Percentiles rank a stretch among this genome's conserved stretches.
Conservation (phyloP, 352 stramenopile species). For the Pythium graminicola region DNA sequence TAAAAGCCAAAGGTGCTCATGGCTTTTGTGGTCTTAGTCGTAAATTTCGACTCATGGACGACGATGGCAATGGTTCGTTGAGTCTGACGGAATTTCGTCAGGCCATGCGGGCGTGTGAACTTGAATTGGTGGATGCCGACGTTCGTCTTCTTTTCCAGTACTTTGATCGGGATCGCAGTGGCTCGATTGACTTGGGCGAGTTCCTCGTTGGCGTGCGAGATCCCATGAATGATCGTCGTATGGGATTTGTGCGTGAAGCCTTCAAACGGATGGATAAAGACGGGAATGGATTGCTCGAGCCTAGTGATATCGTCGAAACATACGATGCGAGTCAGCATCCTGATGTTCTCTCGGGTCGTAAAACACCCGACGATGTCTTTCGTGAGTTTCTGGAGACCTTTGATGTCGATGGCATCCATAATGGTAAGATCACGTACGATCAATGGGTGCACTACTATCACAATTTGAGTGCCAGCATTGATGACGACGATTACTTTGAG, state of each 20-base stretch:
- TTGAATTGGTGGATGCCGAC: conserved; percentile 35
- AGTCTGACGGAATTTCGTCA: conserved; percentile 73
- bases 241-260: conserved; percentile 62
- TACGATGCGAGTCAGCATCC: conserved; percentile 85
- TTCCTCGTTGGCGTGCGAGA: conserved; percentile 62
- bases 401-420: conserved; percentile 80
- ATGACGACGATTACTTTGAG: conserved; percentile 91
- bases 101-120: conserved; percentile 58
- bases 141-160: conserved; percentile 55
- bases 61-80: conserved; percentile 76
- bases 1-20: conserved; percentile 54
- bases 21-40: conserved; percentile 74
- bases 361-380: conserved; percentile 68
- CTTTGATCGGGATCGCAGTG: conserved; percentile 78
- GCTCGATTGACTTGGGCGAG: conserved; percentile 79
- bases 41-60: conserved; percentile 88
- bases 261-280: conserved; percentile 77
- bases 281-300: conserved; percentile 59
- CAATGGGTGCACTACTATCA: conserved; percentile 90
- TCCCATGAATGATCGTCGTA: conserved; percentile 57
- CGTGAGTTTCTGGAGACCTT: conserved; percentile 84
- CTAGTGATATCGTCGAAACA: conserved; percentile 66
- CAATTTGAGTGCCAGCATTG: conserved; percentile 86
- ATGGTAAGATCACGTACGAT: conserved; percentile 73
- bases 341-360: conserved; percentile 66